Conservation (phyloP, 192 early-diverging fungal genomes). For the Coemansia umbellata region DNA sequence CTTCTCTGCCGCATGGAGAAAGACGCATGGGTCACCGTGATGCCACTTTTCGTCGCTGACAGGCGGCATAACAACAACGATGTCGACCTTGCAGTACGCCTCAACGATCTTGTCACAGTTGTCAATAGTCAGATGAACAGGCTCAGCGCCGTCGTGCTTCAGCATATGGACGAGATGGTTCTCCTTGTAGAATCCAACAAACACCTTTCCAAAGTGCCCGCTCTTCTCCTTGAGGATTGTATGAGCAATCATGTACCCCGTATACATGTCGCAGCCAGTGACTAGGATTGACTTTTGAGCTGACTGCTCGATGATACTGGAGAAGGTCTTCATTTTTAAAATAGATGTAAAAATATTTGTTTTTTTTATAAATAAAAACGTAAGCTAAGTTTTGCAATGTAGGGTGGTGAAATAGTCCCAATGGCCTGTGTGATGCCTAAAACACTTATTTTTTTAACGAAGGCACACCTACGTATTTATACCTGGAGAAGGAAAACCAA, state of each 20-base stretch:
- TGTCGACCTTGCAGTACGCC: slow-evolving; percentile 34
- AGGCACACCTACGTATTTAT: no score
- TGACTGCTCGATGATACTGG: slow-evolving; percentile 20
- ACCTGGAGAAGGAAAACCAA: no score
- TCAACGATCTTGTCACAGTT: slow-evolving; percentile 28
- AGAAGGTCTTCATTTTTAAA: slow-evolving; percentile 24
- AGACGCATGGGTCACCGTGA: slow-evolving; percentile 16
- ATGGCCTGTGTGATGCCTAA: no score
- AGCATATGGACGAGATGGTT: slow-evolving; percentile 35
- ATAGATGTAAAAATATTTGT: no score
- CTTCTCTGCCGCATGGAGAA: slow-evolving; percentile 29
- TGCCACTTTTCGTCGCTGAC: slow-evolving; percentile 34
- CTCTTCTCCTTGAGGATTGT: slow-evolving; percentile 24
- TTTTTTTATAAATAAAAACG: no score
- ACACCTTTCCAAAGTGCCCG: slow-evolving; percentile 22
- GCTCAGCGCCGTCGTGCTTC: slow-evolving; percentile 29
- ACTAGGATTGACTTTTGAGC: slow-evolving; percentile 30
- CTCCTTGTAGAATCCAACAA: slow-evolving; percentile 25
- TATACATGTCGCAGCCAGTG: slow-evolving; percentile 40
- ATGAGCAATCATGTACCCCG: slow-evolving; percentile 28
- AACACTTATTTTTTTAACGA: no score
- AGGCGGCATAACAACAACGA: slow-evolving; percentile 40
- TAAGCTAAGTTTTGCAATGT: no score
- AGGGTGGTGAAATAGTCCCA: no score
- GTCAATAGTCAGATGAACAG: slow-evolving; percentile 15